A percentile compares a stretch with the other conserved stretches of the same genome.
These are phyloP conservation scores for Cokeromyces recurvatus DNA, from an alignment of 371 early-diverging fungal genomes.

Conservation along the genomic window DNA sequence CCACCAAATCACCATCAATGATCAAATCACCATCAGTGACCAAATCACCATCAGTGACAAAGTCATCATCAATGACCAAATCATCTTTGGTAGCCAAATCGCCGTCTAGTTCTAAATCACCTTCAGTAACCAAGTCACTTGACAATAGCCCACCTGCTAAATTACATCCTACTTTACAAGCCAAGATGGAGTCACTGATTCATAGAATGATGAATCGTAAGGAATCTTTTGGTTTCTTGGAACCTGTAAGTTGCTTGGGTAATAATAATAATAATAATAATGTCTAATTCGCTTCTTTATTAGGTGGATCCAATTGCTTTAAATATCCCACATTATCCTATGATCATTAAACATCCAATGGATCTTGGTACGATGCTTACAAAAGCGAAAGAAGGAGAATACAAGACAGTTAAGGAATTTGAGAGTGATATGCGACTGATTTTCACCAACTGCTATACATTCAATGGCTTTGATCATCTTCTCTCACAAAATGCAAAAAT, in stretches of 20 bases:
- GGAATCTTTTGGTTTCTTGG: slow-evolving; percentile 41
- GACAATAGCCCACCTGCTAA: slow-evolving; percentile 5
- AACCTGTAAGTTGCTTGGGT: slow-evolving; percentile 79
- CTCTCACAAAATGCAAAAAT: slow-evolving; percentile 61
- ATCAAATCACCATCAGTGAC: no score
- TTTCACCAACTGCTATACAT: slow-evolving; percentile 84
- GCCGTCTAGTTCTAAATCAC: background rate
- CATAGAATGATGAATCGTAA: slow-evolving; percentile 37
- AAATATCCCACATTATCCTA: slow-evolving; percentile 77
- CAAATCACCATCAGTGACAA: no score
- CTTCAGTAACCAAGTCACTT: background rate
- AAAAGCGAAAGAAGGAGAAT: slow-evolving; percentile 57
- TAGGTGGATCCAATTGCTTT: slow-evolving; percentile 74
- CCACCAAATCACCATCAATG: no score
- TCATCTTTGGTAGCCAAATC: no score
- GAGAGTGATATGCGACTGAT: slow-evolving; percentile 73
- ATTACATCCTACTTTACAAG: slow-evolving; percentile 16
- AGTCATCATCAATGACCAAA: background rate
- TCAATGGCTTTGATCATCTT: slow-evolving; percentile 74
- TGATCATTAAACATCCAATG: slow-evolving; percentile 87
- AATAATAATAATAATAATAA: no score
- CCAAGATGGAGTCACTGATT: slow-evolving; percentile 26
- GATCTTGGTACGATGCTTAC: slow-evolving; percentile 57
- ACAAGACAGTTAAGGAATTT: slow-evolving; percentile 55
- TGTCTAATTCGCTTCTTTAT: no score